Base-by-base conservation (phyloP, 2,329 filamentous ascomycete species). In the Cordyceps fumosorosea region DNA sequence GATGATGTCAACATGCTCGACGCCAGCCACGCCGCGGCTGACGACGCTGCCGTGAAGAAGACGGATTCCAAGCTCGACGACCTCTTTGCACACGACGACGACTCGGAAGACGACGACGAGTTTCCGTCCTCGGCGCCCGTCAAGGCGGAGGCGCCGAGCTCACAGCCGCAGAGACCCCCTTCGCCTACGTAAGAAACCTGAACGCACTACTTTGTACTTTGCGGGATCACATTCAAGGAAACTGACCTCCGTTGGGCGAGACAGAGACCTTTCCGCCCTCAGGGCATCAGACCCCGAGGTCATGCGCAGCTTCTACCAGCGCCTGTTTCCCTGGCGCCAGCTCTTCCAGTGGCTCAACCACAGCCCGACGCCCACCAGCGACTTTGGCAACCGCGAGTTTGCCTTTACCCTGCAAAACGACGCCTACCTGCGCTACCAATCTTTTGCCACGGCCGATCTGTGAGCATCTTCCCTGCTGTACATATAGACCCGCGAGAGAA, bases 341-440 rank as follows among this genome's bases (percentile, higher is more conserved):
- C 86, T 98, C 22, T 99, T 97, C 76, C 93, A 97, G 74, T 99
- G 95, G 95, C 85, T 99, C 54, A 99, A 98, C 72, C 95, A 98
- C 76, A 91, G 90, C 60, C 89, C 91, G 7, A 87, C 87, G 7
- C 93, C 95, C 0, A 89, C 89, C 5, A 88, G 87, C 66, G 93
- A 98, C 75, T 98, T 98, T 77, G 87, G 82, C 32, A 90, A 98
- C 73, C 89, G 95, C 71, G 95, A 99, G 75, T 98, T 99, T 73
- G 93, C 95, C 20, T 93, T 98, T 72, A 96, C 93, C 1, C 82
- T 98, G n/a, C 88, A 89, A 63, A 96, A 93, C 71, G 93, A 96
- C 68, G 90, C 89, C 47, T 96, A 97, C 74, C 82, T 96, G 34
- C 89, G 95, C 72, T 99, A 98, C 73, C 91, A 96, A 73, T 92